phyloP scores from a whole-genome alignment of 2,329 filamentous ascomycete genomes.

The Cladorrhinum sp. region DNA sequence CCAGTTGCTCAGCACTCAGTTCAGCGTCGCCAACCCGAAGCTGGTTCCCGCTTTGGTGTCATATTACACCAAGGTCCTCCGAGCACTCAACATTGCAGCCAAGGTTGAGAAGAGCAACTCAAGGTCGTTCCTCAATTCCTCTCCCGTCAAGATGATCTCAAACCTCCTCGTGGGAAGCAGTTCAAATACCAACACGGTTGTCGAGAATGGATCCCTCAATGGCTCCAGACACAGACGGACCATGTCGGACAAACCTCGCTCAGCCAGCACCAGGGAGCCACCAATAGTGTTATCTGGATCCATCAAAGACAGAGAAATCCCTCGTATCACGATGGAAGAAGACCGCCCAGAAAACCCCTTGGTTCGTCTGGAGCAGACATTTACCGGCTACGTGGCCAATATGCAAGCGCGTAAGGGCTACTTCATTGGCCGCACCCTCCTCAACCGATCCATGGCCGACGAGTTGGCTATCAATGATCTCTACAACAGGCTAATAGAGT shows the following conservation, averaged over 20 bases:
- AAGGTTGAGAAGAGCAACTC: slow-evolving; percentile 56
- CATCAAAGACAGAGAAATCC: slow-evolving; percentile 46
- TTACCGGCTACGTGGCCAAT: slow-evolving; percentile 77
- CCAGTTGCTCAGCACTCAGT: slow-evolving; percentile 68
- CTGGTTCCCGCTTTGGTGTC: slow-evolving; percentile 68
- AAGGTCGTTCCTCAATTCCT: slow-evolving; percentile 70
- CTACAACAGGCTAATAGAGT: slow-evolving; percentile 84
- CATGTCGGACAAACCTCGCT: slow-evolving; percentile 27
- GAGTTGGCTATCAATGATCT: slow-evolving; percentile 82
- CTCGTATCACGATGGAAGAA: slow-evolving; percentile 47
- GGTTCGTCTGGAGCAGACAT: slow-evolving; percentile 75
- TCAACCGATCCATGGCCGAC: slow-evolving; percentile 67
- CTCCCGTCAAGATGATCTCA: slow-evolving; percentile 85
- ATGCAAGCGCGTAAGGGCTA: slow-evolving; percentile 83
- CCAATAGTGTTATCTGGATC: slow-evolving; percentile 52
- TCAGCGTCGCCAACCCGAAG: slow-evolving; percentile 61
- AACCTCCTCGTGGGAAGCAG: slow-evolving; percentile 68
- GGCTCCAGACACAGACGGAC: slow-evolving; percentile 41
- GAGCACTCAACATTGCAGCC: slow-evolving; percentile 61
- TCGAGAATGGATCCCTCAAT: slow-evolving; percentile 29
- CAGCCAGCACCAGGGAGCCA: slow-evolving; percentile 46
- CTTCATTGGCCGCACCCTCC: slow-evolving; percentile 73
- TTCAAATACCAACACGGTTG: slow-evolving; percentile 38
- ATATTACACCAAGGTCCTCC: slow-evolving; percentile 74
- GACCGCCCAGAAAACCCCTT: slow-evolving; percentile 61